Evolutionary conservation across 1,139 yeast species (phyloP).

Genomic region (Hyphopichia khmerensis): DNA sequence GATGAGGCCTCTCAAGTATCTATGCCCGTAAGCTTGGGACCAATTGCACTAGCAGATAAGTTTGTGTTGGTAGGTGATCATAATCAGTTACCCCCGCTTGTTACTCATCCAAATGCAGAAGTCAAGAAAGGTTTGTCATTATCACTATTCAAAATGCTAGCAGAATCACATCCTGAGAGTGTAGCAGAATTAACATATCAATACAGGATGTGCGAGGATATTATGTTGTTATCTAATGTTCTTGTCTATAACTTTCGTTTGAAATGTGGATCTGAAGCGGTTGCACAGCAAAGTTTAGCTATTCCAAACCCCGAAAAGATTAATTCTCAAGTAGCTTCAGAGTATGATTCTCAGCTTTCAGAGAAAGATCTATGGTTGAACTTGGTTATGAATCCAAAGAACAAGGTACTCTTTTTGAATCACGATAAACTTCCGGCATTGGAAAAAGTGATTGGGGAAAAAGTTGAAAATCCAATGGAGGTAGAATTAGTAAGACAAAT

Average conservation of each 20-base stretch:
- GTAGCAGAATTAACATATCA: slow-evolving; percentile 77
- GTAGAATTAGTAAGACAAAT: slow-evolving; percentile 63
- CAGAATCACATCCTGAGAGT: slow-evolving; percentile 69
- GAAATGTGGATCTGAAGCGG: slow-evolving; percentile 67
- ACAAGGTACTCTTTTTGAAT: slow-evolving; percentile 71
- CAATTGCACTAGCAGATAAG: slow-evolving; percentile 70
- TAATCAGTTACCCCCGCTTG: slow-evolving; percentile 84
- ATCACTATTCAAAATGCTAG: slow-evolving; percentile 72
- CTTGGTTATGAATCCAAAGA: slow-evolving; percentile 27
- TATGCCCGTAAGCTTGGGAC: slow-evolving; percentile 88
- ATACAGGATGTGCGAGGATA: slow-evolving; percentile 89
- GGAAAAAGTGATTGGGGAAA: slow-evolving; percentile 63
- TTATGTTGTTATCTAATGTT: slow-evolving; percentile 78
- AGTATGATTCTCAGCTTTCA: slow-evolving; percentile 1
- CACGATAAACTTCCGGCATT: slow-evolving; percentile 66
- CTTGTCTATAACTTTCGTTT: slow-evolving; percentile 74
- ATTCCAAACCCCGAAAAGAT: slow-evolving; percentile 41
- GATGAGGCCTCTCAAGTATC: slow-evolving; percentile 98
- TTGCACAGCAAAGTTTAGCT: slow-evolving; percentile 54
- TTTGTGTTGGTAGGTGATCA: slow-evolving; percentile 95
- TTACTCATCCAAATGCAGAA: slow-evolving; percentile 57
- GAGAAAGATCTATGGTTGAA: slow-evolving; percentile 30
- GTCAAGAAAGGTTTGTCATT: slow-evolving; percentile 64
- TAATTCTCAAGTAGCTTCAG: slow-evolving; percentile 6
- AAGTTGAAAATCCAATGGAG: slow-evolving; percentile 70